Conservation (phyloP, 108 stramenopile genomes). For the Nitzschia putrida region DNA sequence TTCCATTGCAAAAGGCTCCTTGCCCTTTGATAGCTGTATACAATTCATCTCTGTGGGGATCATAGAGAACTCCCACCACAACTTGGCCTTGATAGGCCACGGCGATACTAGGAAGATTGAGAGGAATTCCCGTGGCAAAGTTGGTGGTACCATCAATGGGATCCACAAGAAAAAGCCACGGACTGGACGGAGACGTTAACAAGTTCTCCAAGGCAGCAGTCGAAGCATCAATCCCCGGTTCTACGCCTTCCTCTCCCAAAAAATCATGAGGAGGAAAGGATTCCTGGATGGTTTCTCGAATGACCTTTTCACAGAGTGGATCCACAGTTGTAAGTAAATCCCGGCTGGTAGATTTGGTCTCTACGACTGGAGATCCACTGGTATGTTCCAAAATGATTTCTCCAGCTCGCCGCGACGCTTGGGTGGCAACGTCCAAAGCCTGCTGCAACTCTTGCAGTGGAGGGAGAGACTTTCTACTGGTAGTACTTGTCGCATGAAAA, state of each 20-base stretch:
- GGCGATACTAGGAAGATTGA: constrained; percentile 77
- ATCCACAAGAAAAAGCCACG: constrained; percentile 50
- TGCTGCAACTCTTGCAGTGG: too few relatives aligned
- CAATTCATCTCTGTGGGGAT: constrained; percentile 82
- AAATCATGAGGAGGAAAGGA: constrained; percentile 71
- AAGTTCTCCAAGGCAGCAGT: constrained; percentile 62
- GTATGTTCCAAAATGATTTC: constrained; percentile 53
- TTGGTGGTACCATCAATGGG: constrained; percentile 64
- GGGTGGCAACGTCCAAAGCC: constrained; percentile 39
- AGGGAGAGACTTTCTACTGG: too few relatives aligned
- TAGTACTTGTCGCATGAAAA: too few relatives aligned
- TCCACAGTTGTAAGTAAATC: constrained; percentile 64
- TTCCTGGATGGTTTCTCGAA: constrained; percentile 49
- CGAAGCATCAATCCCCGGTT: constrained; percentile 73
- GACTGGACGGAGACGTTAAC: constrained; percentile 12
- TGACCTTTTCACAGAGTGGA: constrained; percentile 36
- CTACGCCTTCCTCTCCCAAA: constrained; percentile 90
- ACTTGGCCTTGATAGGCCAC: constrained; percentile 74
- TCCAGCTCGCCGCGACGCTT: constrained; percentile 51
- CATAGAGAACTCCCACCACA: constrained; percentile 82
- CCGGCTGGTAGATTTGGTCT: constrained; percentile 69
- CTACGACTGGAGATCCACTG: constrained; percentile 46
- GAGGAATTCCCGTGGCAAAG: constrained; percentile 85
- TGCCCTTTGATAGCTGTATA: constrained; percentile 73
- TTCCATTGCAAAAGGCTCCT: constrained; percentile 78